These are phyloP conservation scores for Gymnopilus junonius DNA, from an alignment of 768 basidiomycete genomes.

Conservation along the genomic window DNA sequence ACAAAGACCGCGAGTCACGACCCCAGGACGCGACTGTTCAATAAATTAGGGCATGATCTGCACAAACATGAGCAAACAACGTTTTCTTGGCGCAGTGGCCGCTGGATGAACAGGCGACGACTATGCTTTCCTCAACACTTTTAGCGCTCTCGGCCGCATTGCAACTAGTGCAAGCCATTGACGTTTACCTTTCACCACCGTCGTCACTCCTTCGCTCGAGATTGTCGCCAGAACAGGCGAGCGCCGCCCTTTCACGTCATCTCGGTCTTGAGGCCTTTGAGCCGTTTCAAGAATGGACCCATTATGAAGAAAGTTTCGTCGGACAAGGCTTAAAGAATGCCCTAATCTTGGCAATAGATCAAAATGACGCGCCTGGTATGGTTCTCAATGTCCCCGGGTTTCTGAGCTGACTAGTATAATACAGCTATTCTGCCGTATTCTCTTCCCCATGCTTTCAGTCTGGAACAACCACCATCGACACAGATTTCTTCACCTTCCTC, in stretches of 20 bases:
- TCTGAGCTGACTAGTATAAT: background rate
- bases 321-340: slow-evolving; percentile 56
- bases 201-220: slow-evolving; percentile 37
- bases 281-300: slow-evolving; percentile 35
- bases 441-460: slow-evolving; percentile 51
- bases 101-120: background rate
- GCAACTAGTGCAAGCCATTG: slow-evolving; percentile 51
- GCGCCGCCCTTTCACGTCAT: slow-evolving; percentile 65
- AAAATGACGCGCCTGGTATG: slow-evolving; percentile 59
- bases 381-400: background rate
- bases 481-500: slow-evolving; percentile 47
- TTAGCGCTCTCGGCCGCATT: slow-evolving; percentile 36
- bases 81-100: background rate
- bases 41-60: slow-evolving; percentile 9
- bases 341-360: slow-evolving; percentile 60
- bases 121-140: background rate
- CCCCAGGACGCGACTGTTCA: slow-evolving; percentile 6
- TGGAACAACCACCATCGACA: slow-evolving; percentile 32
- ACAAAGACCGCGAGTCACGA: slow-evolving; percentile 16
- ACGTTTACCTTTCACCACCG: slow-evolving; percentile 63
- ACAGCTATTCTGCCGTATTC: slow-evolving; percentile 63
- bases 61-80: slow-evolving; percentile 36
- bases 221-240: slow-evolving; percentile 58
- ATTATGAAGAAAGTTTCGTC: slow-evolving; percentile 53
- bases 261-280: slow-evolving; percentile 75